These are phyloP conservation scores for Pythium myriotylum DNA, from an alignment of 352 stramenopile species.

Conservation along the genomic window DNA sequence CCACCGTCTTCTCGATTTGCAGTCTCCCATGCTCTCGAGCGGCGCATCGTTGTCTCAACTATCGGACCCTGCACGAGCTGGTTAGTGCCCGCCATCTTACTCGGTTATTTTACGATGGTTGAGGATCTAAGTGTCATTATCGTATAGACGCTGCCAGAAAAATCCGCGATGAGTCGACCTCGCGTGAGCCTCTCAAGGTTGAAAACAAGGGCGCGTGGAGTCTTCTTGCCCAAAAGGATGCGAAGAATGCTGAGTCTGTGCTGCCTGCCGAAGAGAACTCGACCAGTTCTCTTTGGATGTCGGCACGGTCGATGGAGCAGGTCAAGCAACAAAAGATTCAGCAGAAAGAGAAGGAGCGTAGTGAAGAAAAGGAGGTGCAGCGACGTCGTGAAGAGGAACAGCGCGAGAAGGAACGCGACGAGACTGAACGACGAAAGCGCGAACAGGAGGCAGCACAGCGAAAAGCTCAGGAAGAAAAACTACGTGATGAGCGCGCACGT, in stretches of 20 bases:
- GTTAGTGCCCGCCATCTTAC: constrained; percentile 15
- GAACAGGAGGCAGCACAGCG: constrained; percentile 49
- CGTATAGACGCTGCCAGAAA: constrained; percentile 74
- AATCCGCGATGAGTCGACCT: constrained; percentile 69
- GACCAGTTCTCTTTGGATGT: constrained; percentile 83
- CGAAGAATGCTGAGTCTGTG: constrained; percentile 54
- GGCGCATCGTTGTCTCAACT: constrained; percentile 27
- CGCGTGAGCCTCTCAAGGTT: constrained; percentile 67
- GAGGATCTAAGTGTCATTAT: constrained; percentile 17
- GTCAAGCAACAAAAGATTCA: constrained; percentile 88
- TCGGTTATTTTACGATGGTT: constrained; percentile 4
- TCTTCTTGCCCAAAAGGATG: constrained; percentile 79
- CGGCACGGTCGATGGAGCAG: constrained; percentile 83
- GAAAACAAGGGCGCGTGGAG: constrained; percentile 87
- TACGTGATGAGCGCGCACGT: constrained; percentile 48
- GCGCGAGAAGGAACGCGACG: constrained; percentile 65
- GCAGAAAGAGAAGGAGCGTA: constrained; percentile 79
- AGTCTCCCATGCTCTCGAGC: constrained; percentile 28
- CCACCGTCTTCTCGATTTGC: constrained; percentile 32
- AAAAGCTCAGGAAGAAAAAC: constrained; percentile 58
- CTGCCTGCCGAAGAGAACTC: constrained; percentile 64
- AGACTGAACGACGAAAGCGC: constrained; percentile 63
- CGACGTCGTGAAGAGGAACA: constrained; percentile 66
- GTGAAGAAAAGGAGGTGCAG: constrained; percentile 66
- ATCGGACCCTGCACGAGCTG: constrained; percentile 28